A percentile compares a stretch with the other conserved stretches of the same genome.
Evolutionary conservation across 2,329 filamentous ascomycete species (phyloP).

Genomic region (Trichoderma citrinoviride): DNA sequence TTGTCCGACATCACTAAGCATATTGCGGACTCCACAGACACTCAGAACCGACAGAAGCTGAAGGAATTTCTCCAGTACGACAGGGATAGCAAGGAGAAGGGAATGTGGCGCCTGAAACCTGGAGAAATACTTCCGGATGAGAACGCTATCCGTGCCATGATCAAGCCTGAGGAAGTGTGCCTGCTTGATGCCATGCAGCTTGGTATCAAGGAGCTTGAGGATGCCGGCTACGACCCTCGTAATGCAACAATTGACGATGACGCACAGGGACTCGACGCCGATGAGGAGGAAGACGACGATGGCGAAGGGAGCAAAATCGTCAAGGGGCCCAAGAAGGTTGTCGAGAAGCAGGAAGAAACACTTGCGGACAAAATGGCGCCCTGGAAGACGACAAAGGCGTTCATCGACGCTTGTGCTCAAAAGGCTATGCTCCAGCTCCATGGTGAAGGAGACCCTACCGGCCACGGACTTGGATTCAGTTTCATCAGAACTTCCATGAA

Average conservation of each 20-base stretch:
- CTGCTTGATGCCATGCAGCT: constrained; percentile 96
- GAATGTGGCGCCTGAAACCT: constrained; percentile 73
- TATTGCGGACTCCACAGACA: constrained; percentile 88
- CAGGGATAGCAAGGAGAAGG: constrained; percentile 68
- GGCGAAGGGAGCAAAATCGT: constrained; percentile 42
- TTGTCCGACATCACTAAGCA: constrained; percentile 88
- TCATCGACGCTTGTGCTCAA: constrained; percentile 86
- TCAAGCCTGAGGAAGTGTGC: constrained; percentile 94
- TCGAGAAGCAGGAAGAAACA: constrained; percentile 61
- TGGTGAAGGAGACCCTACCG: constrained; percentile 91
- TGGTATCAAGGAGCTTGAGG: constrained; percentile 83
- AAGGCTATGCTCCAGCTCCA: constrained; percentile 97
- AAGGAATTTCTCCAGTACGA: constrained; percentile 94
- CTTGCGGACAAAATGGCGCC: constrained; percentile 88
- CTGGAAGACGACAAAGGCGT: constrained; percentile 96
- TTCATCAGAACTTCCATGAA: constrained; percentile 99
- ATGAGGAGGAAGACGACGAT: constrained; percentile 49
- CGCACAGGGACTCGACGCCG: constrained; percentile 60
- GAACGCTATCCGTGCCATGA: constrained; percentile 76
- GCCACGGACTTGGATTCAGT: constrained; percentile 89
- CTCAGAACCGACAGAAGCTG: constrained; percentile 93
- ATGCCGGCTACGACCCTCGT: constrained; percentile 77
- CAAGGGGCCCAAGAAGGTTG: constrained; percentile 43
- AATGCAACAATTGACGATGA: constrained; percentile 63
- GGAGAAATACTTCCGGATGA: constrained; percentile 77